Conservation (phyloP, 176 grass and related monocot genomes). For the Oryza nivara region DNA sequence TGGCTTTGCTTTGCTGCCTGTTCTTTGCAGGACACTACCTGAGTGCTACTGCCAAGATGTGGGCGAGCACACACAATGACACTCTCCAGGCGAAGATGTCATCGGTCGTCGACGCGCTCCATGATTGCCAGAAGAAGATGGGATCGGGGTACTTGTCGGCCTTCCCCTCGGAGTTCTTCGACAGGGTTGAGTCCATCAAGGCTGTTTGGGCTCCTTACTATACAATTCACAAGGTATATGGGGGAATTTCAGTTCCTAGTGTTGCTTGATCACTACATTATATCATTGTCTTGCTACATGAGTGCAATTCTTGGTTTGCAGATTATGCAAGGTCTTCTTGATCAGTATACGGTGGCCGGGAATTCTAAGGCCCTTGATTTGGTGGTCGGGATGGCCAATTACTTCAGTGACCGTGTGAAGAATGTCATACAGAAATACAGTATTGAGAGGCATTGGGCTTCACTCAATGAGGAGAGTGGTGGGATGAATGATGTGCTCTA, state of each 20-base stretch:
- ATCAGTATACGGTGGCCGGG: constrained; percentile 74
- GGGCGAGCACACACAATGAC: constrained; percentile 87
- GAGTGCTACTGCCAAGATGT: constrained; percentile 83
- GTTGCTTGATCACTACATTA: background rate
- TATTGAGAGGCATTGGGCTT: constrained; percentile 85
- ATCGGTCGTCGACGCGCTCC: constrained; percentile 55
- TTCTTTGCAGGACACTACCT: constrained; percentile 85
- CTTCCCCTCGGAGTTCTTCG: constrained; percentile 88
- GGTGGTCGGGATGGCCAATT: constrained; percentile 83
- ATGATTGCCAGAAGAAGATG: constrained; percentile 78
- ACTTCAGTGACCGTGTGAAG: constrained; percentile 83
- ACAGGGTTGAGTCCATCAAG: constrained; percentile 67
- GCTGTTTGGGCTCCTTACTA: constrained; percentile 97
- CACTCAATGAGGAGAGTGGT: constrained; percentile 96
- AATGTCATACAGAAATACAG: constrained; percentile 93
- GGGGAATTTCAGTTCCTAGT: constrained; percentile 13
- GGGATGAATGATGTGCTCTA: constrained; percentile 99
- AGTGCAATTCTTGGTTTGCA: constrained; percentile 29
- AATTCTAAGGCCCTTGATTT: constrained; percentile 74
- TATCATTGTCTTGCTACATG: background rate
- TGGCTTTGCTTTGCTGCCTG: background rate
- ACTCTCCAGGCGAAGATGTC: constrained; percentile 69
- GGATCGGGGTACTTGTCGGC: constrained; percentile 90
- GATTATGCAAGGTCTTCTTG: constrained; percentile 98
- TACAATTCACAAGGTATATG: constrained; percentile 87